These are phyloP conservation scores for Hanseniaspora pseudoguilliermondii DNA, from an alignment of 805 yeast species.

Conservation along the genomic window DNA sequence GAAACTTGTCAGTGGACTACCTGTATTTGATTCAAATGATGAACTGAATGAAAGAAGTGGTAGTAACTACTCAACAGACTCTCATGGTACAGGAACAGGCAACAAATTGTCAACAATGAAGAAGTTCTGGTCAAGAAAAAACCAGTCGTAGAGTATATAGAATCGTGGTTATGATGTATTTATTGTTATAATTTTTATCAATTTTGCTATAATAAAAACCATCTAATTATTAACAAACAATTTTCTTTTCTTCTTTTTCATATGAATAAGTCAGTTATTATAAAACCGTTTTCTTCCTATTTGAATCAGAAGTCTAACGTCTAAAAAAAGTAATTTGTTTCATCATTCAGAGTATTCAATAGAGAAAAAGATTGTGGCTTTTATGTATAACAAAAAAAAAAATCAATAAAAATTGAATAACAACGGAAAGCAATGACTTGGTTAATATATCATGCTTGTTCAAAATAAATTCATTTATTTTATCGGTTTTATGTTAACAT, in stretches of 20 bases:
- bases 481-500: too few species aligned
- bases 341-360: constrained; percentile 18
- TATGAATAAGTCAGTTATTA: neutral
- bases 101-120: constrained; percentile 2
- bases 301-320: constrained; percentile 30
- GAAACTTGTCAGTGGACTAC: constrained; percentile 28
- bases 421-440: too few species aligned
- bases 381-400: neutral
- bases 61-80: neutral
- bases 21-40: constrained; percentile 15
- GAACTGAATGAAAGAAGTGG: neutral
- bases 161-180: neutral
- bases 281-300: constrained; percentile 21
- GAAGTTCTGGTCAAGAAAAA: constrained; percentile 12
- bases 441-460: neutral
- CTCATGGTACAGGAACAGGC: neutral
- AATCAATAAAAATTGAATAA: neutral
- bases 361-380: neutral
- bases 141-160: neutral
- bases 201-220: neutral
- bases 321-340: constrained; percentile 23
- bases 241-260: neutral
- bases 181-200: neutral
- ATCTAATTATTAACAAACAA: too few species aligned
- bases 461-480: neutral